These are phyloP conservation scores for Nannochloris sp. DNA, from an alignment of 139 green algal species.

Conservation along the genomic window DNA sequence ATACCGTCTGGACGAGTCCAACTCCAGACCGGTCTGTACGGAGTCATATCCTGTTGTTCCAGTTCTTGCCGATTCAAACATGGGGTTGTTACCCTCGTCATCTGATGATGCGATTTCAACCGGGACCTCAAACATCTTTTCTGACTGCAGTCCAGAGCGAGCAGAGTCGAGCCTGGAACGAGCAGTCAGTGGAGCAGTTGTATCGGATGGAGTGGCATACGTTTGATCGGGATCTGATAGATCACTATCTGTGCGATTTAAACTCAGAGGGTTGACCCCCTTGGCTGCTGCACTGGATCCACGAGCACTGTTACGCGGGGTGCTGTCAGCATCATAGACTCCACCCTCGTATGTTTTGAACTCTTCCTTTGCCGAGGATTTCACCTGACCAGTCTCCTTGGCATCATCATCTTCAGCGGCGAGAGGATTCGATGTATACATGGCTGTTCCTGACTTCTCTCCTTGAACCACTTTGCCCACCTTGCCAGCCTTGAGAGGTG, in stretches of 20 bases:
- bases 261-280: slow-evolving; percentile 2
- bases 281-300: background rate
- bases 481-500: slow-evolving; percentile 2
- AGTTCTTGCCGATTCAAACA: slow-evolving; percentile 20
- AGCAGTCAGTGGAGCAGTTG: background rate
- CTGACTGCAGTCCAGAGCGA: slow-evolving; percentile 3
- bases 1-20: slow-evolving; percentile 7
- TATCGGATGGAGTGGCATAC: slow-evolving; percentile 7
- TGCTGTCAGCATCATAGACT: background rate
- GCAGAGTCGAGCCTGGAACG: slow-evolving; percentile 10
- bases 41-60: slow-evolving; percentile 2
- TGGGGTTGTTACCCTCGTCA: slow-evolving; percentile 17
- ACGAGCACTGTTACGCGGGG: background rate
- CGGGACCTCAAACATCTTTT: background rate
- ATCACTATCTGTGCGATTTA: background rate
- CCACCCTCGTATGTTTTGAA: background rate
- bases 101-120: slow-evolving; percentile 7
- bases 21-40: background rate
- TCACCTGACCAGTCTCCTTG: background rate
- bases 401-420: background rate
- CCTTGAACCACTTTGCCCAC: background rate
- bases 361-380: background rate
- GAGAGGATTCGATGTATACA: slow-evolving; percentile 6
- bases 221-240: slow-evolving; percentile 7
- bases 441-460: background rate